Percentiles rank a stretch among this genome's conserved stretches.
These are phyloP conservation scores for Gymnopus androsaceus DNA, from an alignment of 1,284 basidiomycete species.

Conservation along the genomic window DNA sequence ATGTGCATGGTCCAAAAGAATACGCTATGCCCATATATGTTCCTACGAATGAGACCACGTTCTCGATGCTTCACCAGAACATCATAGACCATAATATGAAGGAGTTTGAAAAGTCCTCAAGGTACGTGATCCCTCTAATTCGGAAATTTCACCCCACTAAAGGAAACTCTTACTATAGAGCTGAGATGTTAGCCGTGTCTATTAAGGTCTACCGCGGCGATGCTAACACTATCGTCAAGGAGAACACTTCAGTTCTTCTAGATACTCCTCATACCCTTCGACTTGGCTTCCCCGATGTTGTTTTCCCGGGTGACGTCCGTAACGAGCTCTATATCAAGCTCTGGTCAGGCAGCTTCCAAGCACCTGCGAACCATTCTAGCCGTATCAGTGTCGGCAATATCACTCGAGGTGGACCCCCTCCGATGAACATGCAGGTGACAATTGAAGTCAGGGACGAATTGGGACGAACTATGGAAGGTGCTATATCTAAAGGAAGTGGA, in stretches of 20 bases:
- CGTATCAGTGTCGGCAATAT: constrained; percentile 67
- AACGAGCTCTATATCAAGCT: constrained; percentile 96
- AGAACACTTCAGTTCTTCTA: constrained; percentile 86
- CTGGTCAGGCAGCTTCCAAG: constrained; percentile 85
- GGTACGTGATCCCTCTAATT: constrained; percentile 45
- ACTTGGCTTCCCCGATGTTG: constrained; percentile 96
- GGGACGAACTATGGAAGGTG: constrained; percentile 73
- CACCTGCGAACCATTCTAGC: constrained; percentile 39
- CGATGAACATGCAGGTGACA: constrained; percentile 85
- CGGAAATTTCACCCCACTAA: constrained; percentile 14
- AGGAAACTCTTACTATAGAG: constrained; percentile 45
- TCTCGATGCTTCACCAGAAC: constrained; percentile 94
- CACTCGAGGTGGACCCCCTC: constrained; percentile 52
- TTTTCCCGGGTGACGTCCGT: constrained; percentile 89
- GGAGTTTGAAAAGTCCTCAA: constrained; percentile 83
- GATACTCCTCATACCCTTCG: constrained; percentile 82
- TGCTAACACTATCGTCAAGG: constrained; percentile 70
- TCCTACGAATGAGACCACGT: constrained; percentile 82
- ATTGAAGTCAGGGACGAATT: constrained; percentile 83
- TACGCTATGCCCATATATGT: constrained; percentile 89
- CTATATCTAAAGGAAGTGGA: constrained; percentile 84
- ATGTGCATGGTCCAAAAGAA: constrained; percentile 67
- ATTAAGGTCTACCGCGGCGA: constrained; percentile 89
- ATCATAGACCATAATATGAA: constrained; percentile 81
- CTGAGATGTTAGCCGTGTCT: constrained; percentile 86